These are phyloP conservation scores for Licmophora abbreviata DNA, from an alignment of 108 stramenopile genomes.

Conservation along the genomic window DNA sequence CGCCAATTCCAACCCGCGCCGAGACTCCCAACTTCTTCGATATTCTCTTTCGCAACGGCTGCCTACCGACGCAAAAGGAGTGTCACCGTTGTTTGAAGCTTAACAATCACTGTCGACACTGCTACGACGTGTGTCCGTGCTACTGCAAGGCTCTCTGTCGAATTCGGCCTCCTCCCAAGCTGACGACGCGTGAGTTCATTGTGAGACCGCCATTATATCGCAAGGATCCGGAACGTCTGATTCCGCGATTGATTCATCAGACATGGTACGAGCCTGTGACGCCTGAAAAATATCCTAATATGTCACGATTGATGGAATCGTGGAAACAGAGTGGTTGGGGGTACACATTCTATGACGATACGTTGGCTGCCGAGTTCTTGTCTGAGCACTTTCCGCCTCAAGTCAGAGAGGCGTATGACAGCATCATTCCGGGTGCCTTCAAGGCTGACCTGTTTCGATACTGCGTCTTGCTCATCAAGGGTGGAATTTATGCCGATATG, in stretches of 20 bases:
- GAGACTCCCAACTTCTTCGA: conserved; percentile 46
- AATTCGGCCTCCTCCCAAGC: conserved; percentile 41
- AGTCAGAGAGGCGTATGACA: conserved; percentile 51
- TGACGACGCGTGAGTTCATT: conserved; percentile 45
- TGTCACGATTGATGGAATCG: conserved; percentile 50
- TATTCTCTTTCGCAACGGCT: conserved; percentile 30
- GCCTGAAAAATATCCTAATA: conserved; percentile 56
- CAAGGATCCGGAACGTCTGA: conserved; percentile 40
- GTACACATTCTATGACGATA: conserved; percentile 56
- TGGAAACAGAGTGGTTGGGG: conserved; percentile 58
- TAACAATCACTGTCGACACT: conserved; percentile 25
- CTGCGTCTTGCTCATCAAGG: conserved; percentile 52
- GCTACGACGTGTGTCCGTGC: conserved; percentile 39
- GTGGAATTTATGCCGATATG: conserved; percentile 63
- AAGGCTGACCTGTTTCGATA: conserved; percentile 67
- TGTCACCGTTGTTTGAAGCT: conserved; percentile 49
- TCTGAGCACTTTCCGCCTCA: conserved; percentile 48
- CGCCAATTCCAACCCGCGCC: not conserved
- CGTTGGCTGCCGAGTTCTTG: conserved; percentile 37
- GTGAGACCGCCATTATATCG: conserved; percentile 51
- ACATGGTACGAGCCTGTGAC: conserved; percentile 66
- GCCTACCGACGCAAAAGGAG: conserved; percentile 33
- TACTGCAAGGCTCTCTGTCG: conserved; percentile 69
- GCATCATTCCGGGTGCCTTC: conserved; percentile 43
- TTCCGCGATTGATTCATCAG: conserved; percentile 61